Evolutionary conservation across 2,329 filamentous ascomycete species (phyloP), one percentile per base, ranked within the genome.

Genomic region (Volutella citrinella): DNA sequence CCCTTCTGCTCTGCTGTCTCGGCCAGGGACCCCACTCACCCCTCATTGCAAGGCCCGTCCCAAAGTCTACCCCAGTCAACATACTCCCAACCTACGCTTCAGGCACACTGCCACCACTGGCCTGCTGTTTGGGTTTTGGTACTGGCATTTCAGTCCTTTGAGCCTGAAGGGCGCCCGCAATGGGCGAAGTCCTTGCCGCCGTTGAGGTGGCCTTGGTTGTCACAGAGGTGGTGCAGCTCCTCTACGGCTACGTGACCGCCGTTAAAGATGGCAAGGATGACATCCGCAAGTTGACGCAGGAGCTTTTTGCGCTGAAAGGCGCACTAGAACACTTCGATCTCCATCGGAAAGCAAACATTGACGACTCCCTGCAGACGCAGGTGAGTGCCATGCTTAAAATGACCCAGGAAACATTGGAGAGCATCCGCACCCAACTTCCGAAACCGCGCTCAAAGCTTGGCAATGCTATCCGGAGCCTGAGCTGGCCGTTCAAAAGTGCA

Each of bases 251-350:
- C 26, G 32, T 45, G 17, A 32, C 29, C 18, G 16, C 32, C 3
- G 43, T 48, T n/a, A 49, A 41, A 21, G 25, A 40, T n/a, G 48
- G 48, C 32, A 49, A 47, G 18, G 40, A 51, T 38, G 49, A 51
- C 20, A 46, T 53, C 5, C 42, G 38, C 19, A 42, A 33, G 11
- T 36, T 52, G n/a, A 46, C 42, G 5, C 46, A 51, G 15, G 48
- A 52, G 40, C 49, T 51, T 10, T 43, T 52, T 12, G 48, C 48
- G 10, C 43, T 54, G 21, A 48, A 46, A 21, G 51, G 45, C 2
- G 45, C 43, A 7, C 34, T 52, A 12, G 49, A 51, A 17, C 40
- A 50, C 19, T 38, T 50, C 19, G 22, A 45, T 26, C 14, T 38
- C 6, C 44, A 43, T 7, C 17, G 22, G 9, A 11, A 19, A 15